These are phyloP conservation scores for Hapsidospora chrysogenum DNA, from an alignment of 495 filamentous ascomycete genomes.

Conservation along the genomic window DNA sequence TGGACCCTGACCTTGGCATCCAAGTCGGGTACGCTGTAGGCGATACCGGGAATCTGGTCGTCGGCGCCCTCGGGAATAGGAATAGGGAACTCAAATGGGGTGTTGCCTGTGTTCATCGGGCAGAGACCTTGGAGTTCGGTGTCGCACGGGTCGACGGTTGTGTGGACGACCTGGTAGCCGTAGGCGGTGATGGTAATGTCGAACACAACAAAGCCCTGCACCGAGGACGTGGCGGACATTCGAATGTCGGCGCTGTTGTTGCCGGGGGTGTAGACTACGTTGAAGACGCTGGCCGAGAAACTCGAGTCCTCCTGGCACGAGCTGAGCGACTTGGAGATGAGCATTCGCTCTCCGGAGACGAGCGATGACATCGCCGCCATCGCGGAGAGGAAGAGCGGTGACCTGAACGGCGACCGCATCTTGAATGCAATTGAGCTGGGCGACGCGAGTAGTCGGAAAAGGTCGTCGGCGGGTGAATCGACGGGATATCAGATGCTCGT, in stretches of 20 bases:
- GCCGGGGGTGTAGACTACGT: conserved; percentile 60
- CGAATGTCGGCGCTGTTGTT: conserved; percentile 56
- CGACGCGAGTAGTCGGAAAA: neutral
- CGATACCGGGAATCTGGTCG: conserved; percentile 59
- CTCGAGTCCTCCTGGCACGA: conserved; percentile 62
- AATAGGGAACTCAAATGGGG: conserved; percentile 57
- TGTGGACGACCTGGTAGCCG: conserved; percentile 49
- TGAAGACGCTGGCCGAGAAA: conserved; percentile 72
- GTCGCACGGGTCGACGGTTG: conserved; percentile 61
- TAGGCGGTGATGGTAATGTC: conserved; percentile 67
- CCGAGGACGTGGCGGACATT: conserved; percentile 69
- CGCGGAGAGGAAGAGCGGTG: conserved; percentile 16
- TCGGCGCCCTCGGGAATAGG: conserved; percentile 38
- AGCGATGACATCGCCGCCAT: conserved; percentile 14
- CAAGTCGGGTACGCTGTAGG: conserved; percentile 81
- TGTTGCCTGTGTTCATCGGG: conserved; percentile 79
- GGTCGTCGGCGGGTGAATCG: neutral
- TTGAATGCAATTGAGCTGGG: conserved; percentile 3
- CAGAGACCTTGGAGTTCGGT: conserved; percentile 60
- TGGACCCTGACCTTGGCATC: conserved; percentile 73
- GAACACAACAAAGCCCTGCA: conserved; percentile 70
- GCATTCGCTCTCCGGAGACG: conserved; percentile 17
- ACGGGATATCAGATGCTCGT: neutral
- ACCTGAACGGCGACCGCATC: conserved; percentile 18
- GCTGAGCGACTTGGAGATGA: conserved; percentile 62